Evolutionary conservation across 176 grass and related monocot genomes (phyloP).

Genomic region (Bonia amplexicaulis): DNA sequence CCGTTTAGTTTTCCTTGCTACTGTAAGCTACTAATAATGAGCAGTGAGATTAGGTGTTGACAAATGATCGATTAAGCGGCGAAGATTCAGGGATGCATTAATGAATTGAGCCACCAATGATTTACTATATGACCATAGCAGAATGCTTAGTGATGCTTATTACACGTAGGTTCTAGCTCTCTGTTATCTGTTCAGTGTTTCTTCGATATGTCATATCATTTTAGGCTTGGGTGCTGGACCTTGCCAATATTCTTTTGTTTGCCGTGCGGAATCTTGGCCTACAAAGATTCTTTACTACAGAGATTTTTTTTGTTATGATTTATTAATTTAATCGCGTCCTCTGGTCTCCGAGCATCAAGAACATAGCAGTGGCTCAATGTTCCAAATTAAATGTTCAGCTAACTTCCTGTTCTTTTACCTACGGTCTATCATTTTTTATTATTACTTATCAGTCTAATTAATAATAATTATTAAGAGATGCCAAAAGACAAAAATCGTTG

Average conservation of each 20-base stretch:
- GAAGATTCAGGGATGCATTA: slow-evolving; percentile 51
- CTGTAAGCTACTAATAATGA: slow-evolving; percentile 7
- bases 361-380: background rate
- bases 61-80: slow-evolving; percentile 41
- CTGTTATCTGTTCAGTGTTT: background rate
- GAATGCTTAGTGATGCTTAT: slow-evolving; percentile 1
- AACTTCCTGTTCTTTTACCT: too few species aligned
- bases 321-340: background rate
- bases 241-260: slow-evolving; percentile 1
- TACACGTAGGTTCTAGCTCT: background rate
- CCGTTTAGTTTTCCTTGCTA: background rate
- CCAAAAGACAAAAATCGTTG: too few species aligned
- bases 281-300: background rate
- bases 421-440: too few species aligned
- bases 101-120: slow-evolving; percentile 24
- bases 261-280: background rate
- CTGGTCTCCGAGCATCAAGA: slow-evolving; percentile 25
- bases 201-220: background rate
- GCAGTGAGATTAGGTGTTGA: slow-evolving; percentile 41
- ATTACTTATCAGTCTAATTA: too few species aligned
- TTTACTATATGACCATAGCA: background rate
- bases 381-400: too few species aligned
- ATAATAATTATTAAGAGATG: too few species aligned
- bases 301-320: too few species aligned
- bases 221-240: background rate